Evolutionary conservation across 1,284 basidiomycete species (phyloP).

Genomic region (Fomitopsis pinicola): DNA sequence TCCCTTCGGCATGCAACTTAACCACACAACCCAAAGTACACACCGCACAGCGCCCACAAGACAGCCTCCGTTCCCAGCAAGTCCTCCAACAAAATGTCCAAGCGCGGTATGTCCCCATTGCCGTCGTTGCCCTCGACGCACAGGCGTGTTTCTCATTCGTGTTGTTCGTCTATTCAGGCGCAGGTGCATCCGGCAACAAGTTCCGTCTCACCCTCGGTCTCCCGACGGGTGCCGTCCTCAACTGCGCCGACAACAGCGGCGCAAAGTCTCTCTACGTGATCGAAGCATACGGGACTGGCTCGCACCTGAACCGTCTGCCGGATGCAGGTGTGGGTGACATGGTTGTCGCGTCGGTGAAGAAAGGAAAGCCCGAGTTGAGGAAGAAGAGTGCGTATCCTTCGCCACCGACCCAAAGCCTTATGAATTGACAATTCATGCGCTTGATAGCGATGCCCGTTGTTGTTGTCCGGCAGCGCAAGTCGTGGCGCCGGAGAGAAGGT

Average conservation of each 20-base stretch:
- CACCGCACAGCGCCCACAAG: constrained; percentile 20
- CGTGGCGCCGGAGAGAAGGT: constrained; percentile 97
- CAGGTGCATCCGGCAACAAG: constrained; percentile 80
- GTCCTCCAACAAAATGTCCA: constrained; percentile 29
- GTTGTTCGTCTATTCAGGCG: constrained; percentile 34
- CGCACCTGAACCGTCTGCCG: constrained; percentile 95
- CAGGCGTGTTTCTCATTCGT: constrained; percentile 11
- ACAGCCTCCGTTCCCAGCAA: constrained; percentile 18
- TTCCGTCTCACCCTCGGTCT: constrained; percentile 97
- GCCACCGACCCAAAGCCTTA: neutral
- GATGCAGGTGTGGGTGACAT: constrained; percentile 99
- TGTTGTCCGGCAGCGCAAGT: constrained; percentile 96
- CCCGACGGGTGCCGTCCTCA: constrained; percentile 97
- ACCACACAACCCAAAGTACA: constrained; percentile 11
- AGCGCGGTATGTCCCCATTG: constrained; percentile 24
- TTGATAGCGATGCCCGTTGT: constrained; percentile 91
- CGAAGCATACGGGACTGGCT: constrained; percentile 90
- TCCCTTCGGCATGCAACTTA: constrained; percentile 23
- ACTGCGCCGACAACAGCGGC: constrained; percentile 99
- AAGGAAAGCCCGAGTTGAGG: constrained; percentile 99
- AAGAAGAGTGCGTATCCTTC: constrained; percentile 87
- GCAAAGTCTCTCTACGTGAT: constrained; percentile 95
- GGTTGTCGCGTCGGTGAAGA: constrained; percentile 99
- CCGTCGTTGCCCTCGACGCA: neutral
- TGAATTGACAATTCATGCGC: neutral